phyloP scores from a whole-genome alignment of 371 early-diverging fungal genomes.

The Aphelidium insulamus region DNA sequence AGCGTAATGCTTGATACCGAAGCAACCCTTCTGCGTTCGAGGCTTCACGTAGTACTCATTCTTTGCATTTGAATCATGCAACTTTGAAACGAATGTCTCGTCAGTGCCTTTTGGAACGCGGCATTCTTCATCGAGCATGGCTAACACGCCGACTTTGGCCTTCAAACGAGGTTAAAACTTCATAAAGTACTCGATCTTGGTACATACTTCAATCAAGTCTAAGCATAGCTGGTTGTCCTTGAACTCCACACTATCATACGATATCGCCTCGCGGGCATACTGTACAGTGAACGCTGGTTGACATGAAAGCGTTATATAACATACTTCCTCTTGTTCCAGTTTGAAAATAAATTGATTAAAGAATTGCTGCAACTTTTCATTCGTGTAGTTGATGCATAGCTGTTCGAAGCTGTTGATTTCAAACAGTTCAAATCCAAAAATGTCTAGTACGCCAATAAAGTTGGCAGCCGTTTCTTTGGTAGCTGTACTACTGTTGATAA shows the following conservation, averaged over 20 bases:
- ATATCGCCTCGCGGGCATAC: conserved; percentile 92
- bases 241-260: conserved; percentile 95
- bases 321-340: conserved; percentile 96
- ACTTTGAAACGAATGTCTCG: conserved; percentile 84
- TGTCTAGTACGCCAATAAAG: conserved; percentile 98
- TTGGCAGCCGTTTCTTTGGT: conserved; percentile 34
- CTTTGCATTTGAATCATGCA: conserved; percentile 66
- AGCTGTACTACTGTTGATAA: conserved; percentile 73
- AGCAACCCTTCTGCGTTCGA: conserved; percentile 74
- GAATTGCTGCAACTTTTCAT: conserved; percentile 98
- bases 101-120: conserved; percentile 96
- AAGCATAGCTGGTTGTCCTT: conserved; percentile 97
- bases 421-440: conserved; percentile 99
- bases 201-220: conserved; percentile 65
- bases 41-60: conserved; percentile 67
- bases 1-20: conserved; percentile 93
- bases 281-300: no score
- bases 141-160: conserved; percentile 90
- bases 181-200: neutral
- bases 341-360: conserved; percentile 99
- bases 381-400: conserved; percentile 99
- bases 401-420: conserved; percentile 97
- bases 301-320: no score
- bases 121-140: conserved; percentile 98
- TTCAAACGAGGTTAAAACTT: neutral